Percentiles rank a stretch among this genome's conserved stretches.
phyloP scores from a whole-genome alignment of 202 grass and related monocot genomes.

The Thinopyrum obtusiflorum region DNA sequence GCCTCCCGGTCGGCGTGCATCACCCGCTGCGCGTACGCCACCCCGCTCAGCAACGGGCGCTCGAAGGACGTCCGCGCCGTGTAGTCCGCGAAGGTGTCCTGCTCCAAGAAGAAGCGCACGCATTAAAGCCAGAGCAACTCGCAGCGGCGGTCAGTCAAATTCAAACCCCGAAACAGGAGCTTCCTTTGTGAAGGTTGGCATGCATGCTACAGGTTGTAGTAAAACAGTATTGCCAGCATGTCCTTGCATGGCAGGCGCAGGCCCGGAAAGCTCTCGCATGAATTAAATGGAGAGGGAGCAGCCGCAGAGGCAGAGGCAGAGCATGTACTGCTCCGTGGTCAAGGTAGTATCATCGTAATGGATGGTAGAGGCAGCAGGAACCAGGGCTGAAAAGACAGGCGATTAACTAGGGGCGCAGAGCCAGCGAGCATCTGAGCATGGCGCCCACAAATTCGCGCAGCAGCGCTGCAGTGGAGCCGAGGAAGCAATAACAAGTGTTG shows the following conservation, averaged over 20 bases:
- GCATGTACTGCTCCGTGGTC: neutral
- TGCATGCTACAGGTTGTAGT: neutral
- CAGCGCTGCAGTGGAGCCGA: neutral
- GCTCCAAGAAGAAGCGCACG: neutral
- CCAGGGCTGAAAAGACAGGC: neutral
- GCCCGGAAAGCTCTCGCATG: neutral
- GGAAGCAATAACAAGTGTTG: neutral
- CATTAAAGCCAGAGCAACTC: neutral
- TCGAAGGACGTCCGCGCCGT: constrained; percentile 84
- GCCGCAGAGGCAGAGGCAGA: constrained; percentile 24
- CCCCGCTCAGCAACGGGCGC: constrained; percentile 78
- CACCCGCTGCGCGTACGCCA: constrained; percentile 88
- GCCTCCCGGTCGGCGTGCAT: constrained; percentile 60
- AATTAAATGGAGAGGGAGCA: constrained; percentile 24
- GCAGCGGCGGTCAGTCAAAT: neutral
- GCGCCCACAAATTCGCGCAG: neutral
- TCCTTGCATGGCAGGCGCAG: neutral
- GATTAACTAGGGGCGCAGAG: constrained; percentile 24
- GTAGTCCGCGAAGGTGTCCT: constrained; percentile 90
- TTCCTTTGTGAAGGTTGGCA: neutral
- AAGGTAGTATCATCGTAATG: constrained; percentile 12
- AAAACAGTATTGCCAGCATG: neutral
- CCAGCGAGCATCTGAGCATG: neutral
- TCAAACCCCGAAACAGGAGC: neutral
- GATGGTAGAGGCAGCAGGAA: neutral